These are phyloP conservation scores for Leishmania gerbilli DNA, from an alignment of 208 protist species.

Conservation along the genomic window DNA sequence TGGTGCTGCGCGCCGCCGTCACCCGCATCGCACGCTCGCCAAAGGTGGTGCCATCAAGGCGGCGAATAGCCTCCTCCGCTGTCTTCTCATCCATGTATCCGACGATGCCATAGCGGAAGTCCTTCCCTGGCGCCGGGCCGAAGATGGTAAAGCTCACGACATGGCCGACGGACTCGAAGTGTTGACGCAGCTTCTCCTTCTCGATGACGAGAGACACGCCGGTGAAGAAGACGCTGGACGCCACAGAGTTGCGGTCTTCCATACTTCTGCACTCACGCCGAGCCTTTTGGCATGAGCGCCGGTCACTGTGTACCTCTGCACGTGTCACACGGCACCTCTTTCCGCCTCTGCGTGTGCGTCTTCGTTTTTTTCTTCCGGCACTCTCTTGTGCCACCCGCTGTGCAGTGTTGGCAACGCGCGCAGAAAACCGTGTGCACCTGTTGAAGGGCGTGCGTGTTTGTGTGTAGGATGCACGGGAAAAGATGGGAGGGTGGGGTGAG, in stretches of 20 bases:
- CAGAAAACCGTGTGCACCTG: neutral
- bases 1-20: conserved; percentile 34
- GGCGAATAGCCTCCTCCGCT: conserved; percentile 72
- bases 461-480: neutral
- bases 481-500: neutral
- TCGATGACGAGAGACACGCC: conserved; percentile 75
- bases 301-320: neutral
- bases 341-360: neutral
- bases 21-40: conserved; percentile 76
- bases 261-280: neutral
- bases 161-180: conserved; percentile 87
- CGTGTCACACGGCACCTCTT: neutral
- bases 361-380: neutral
- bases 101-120: conserved; percentile 77
- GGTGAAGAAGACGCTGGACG: conserved; percentile 81
- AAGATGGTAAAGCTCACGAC: conserved; percentile 72
- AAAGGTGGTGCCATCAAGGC: conserved; percentile 76
- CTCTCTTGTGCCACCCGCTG: neutral
- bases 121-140: conserved; percentile 59
- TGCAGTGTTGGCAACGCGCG: neutral
- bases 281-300: neutral
- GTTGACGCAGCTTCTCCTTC: conserved; percentile 57
- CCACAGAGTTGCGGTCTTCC: conserved; percentile 20
- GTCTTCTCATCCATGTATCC: conserved; percentile 81
- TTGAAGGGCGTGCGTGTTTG: conserved; percentile 2